These are phyloP conservation scores for Pachyrhizus erosus DNA, from an alignment of 306 rosid species.

Conservation along the genomic window DNA sequence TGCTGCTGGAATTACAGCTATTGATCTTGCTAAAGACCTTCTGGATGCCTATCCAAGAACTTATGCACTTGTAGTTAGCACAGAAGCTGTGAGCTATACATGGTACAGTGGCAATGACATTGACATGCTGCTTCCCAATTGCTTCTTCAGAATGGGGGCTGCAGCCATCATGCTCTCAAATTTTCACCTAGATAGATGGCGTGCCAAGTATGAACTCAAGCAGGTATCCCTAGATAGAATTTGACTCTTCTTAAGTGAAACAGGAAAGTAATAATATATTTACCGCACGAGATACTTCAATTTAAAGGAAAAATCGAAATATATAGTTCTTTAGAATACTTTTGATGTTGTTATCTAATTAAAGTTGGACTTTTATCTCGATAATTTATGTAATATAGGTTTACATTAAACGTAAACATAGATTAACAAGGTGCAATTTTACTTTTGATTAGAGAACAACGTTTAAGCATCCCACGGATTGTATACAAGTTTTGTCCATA, in stretches of 20 bases:
- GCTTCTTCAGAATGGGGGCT: conserved; percentile 81
- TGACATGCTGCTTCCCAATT: conserved; percentile 68
- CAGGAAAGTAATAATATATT: too few relatives aligned
- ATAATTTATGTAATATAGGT: background rate
- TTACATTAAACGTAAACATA: background rate
- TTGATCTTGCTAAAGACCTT: conserved; percentile 75
- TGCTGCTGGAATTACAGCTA: conserved; percentile 72
- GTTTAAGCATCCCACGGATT: too few relatives aligned
- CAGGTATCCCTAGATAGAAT: conserved; percentile 42
- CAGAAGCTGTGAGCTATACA: conserved; percentile 63
- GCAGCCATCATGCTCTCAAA: conserved; percentile 67
- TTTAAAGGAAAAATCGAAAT: too few relatives aligned
- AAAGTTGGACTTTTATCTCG: background rate
- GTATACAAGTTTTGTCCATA: background rate
- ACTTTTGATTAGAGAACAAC: background rate
- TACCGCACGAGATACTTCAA: too few relatives aligned
- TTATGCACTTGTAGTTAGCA: conserved; percentile 74
- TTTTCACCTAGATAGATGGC: conserved; percentile 61
- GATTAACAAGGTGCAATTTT: background rate
- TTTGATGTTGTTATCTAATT: background rate
- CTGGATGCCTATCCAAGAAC: conserved; percentile 57
- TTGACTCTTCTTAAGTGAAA: background rate
- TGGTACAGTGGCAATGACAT: conserved; percentile 66
- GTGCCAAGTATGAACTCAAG: conserved; percentile 68
- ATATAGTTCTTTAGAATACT: too few relatives aligned